A percentile compares a stretch with the other conserved stretches of the same genome.
Conservation (phyloP, 2,329 filamentous ascomycete species). For the Fusarium clavum region DNA sequence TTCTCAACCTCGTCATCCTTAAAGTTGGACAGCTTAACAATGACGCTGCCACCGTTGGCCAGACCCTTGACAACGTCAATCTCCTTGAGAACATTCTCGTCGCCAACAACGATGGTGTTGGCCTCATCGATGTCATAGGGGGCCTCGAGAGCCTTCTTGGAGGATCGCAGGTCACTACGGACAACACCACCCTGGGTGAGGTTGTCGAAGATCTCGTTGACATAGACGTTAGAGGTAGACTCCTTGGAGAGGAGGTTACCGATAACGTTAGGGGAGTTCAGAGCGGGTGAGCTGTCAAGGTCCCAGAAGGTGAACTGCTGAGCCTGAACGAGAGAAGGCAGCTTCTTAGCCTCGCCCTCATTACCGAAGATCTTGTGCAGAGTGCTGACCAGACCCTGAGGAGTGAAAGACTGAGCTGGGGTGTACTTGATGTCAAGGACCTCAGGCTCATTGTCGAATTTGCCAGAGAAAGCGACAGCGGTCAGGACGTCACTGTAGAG, state of each 20-base stretch:
- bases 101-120: conserved; percentile 81
- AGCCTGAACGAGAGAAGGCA: conserved; percentile 64
- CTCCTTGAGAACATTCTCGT: conserved; percentile 82
- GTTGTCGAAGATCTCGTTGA: conserved; percentile 73
- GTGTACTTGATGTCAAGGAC: conserved; percentile 93
- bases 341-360: conserved; percentile 62
- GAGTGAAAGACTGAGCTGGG: conserved; percentile 69
- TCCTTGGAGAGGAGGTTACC: conserved; percentile 76
- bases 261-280: conserved; percentile 71
- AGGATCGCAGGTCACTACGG: conserved; percentile 86
- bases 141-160: conserved; percentile 84
- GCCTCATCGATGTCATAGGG: conserved; percentile 84
- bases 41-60: conserved; percentile 76
- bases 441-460: conserved; percentile 70
- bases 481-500: conserved; percentile 94
- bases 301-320: conserved; percentile 97
- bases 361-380: conserved; percentile 64
- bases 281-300: conserved; percentile 77
- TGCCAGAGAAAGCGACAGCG: conserved; percentile 81
- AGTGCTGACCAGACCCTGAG: conserved; percentile 63
- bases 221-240: conserved; percentile 70
- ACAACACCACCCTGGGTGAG: conserved; percentile 80
- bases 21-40: conserved; percentile 80
- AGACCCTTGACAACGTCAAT: conserved; percentile 79
- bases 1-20: conserved; percentile 94